Base-by-base conservation (phyloP, 805 yeast species). In the Wickerhamiella kazuoi region DNA sequence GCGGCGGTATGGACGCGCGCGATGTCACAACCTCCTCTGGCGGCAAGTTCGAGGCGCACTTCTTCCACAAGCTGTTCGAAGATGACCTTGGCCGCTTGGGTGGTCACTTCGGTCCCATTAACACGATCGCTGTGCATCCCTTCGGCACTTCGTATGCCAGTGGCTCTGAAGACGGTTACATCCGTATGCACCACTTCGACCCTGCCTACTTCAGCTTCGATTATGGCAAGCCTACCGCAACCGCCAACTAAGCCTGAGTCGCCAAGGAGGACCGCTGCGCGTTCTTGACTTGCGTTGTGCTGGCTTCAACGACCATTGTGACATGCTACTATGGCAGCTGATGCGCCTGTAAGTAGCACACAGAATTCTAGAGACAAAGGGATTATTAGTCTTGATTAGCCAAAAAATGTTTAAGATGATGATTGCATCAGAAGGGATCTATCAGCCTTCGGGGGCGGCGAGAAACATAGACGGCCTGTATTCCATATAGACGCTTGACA, bases 1-100 rank as follows among this genome's bases (percentile, higher is more conserved):
- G 97, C 39, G 99, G 99, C 65, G 99, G 99, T 75, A 97, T 90
- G 68, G 97, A 84, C 53, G 97, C 98, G 31, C 76, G 84, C 62
- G 93, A 86, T 60, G 99, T 90, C 56, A 90, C 99, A 33, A 90
- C 97, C n/a, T 84, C 97, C 21, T 72, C 90, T 33, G 94, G 87
- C 61, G 98, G 98, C 66, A 82, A 82, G 57, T 90, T 90, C 60
- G 97, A 90, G 67, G 90, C 96, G 29, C 74, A 94, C 64, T 81
- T 90, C 60, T 83, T 76, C 64, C 97, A 90, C 64, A 90, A 87
- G 65, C 72, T 90, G 37, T 90, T 86, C 60, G 79, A 78, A 60
- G 97, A 87, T 57, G 97, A 87, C 61, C 76, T 90, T 48, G 98
- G 97, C 49, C 78, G 95, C 64, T 87, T 90, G 37, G 82, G 80